Percentiles rank a stretch among this genome's conserved stretches.
These are phyloP conservation scores for Arctostaphylos glauca DNA, from an alignment of 148 eudicot genomes.

Conservation along the genomic window DNA sequence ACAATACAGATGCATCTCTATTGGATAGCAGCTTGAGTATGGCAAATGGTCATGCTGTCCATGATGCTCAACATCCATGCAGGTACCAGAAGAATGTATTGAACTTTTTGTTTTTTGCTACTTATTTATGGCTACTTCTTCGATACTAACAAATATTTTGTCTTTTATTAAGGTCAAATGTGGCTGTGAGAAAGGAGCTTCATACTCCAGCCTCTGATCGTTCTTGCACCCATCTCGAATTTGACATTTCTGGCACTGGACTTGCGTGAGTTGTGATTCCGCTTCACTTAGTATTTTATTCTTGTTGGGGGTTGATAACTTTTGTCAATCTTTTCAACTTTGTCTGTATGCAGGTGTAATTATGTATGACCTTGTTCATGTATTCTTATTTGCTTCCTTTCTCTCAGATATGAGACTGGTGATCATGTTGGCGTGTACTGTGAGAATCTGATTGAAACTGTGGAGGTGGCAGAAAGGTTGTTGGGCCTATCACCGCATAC, in stretches of 20 bases:
- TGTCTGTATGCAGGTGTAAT: background rate
- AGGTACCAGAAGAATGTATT: conserved; percentile 38
- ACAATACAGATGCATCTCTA: conserved; percentile 34
- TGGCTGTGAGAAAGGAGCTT: conserved; percentile 86
- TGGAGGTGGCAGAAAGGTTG: conserved; percentile 80
- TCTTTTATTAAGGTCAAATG: conserved; percentile 53
- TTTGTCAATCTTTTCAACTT: background rate
- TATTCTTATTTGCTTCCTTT: conserved; percentile 5
- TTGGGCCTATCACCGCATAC: conserved; percentile 59
- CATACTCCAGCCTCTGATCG: conserved; percentile 90
- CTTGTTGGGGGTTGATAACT: background rate
- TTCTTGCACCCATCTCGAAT: conserved; percentile 94
- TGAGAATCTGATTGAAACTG: conserved; percentile 70
- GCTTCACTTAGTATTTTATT: background rate
- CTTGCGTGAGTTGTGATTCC: conserved; percentile 62
- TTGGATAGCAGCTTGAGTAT: conserved; percentile 47
- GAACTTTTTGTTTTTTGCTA: background rate
- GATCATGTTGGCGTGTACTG: conserved; percentile 97
- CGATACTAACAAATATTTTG: conserved; percentile 1
- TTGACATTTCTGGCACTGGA: conserved; percentile 77
- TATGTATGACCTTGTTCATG: background rate
- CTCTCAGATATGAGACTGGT: conserved; percentile 90
- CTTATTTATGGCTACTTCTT: background rate
- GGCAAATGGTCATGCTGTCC: conserved; percentile 77
- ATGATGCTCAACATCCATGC: conserved; percentile 94